Evolutionary conservation across 1,284 basidiomycete genomes (phyloP).

Genomic region (Ganoderma sinense): DNA sequence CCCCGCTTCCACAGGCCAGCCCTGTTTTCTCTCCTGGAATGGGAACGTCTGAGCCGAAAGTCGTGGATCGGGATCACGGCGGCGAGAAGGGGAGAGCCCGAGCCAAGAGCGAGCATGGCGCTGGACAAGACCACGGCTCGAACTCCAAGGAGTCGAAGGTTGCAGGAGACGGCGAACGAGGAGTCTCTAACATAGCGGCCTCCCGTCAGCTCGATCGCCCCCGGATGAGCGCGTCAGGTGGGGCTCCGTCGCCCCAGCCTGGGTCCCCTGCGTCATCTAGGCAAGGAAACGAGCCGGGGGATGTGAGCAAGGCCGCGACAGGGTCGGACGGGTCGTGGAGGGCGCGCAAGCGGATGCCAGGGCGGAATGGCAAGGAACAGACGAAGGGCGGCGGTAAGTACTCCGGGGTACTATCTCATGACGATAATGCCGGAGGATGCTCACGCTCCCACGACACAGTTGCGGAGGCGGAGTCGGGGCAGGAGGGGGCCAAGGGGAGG

Average conservation of each 20-base stretch:
- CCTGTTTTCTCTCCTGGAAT: background rate
- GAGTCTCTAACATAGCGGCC: background rate
- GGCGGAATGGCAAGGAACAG: background rate
- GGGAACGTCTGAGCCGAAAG: background rate
- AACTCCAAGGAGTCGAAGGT: background rate
- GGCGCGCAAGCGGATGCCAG: slow-evolving; percentile 1
- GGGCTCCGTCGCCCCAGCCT: slow-evolving; percentile 5
- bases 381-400: background rate
- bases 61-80: background rate
- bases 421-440: background rate
- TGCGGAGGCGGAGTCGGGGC: background rate
- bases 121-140: background rate
- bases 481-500: background rate
- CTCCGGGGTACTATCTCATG: background rate
- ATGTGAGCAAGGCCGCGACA: background rate
- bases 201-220: slow-evolving; percentile 15
- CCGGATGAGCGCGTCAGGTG: slow-evolving; percentile 10
- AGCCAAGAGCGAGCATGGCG: background rate
- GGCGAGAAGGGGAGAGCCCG: background rate
- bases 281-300: background rate
- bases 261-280: background rate
- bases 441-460: background rate
- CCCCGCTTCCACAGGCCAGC: background rate
- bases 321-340: background rate
- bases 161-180: background rate